Percentiles rank a stretch among this genome's conserved stretches.
Evolutionary conservation across 306 rosid species (phyloP).

Genomic region (Crotalaria pallida): DNA sequence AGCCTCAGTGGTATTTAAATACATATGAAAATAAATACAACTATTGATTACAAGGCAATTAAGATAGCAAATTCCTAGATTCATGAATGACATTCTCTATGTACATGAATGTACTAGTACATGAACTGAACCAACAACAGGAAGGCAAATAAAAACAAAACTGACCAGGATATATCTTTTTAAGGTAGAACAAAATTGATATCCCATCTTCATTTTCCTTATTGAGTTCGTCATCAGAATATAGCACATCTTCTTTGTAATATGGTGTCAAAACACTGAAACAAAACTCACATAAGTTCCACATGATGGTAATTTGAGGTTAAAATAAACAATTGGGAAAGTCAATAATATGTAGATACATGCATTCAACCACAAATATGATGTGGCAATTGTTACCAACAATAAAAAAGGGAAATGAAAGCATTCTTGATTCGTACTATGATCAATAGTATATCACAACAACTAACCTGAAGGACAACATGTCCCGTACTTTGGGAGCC

Average conservation of each 20-base stretch:
- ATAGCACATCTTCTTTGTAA: constrained; percentile 81
- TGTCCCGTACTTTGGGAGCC: constrained; percentile 86
- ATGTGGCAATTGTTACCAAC: not conserved
- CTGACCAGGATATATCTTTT: constrained; percentile 90
- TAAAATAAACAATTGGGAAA: not conserved
- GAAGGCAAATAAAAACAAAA: constrained; percentile 22
- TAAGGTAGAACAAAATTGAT: constrained; percentile 81
- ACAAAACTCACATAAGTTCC: constrained; percentile 24
- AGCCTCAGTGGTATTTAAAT: too few relatives aligned
- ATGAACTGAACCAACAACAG: too few relatives aligned
- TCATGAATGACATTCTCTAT: too few relatives aligned
- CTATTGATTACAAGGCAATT: too few relatives aligned
- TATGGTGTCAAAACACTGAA: constrained; percentile 95
- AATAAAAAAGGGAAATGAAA: not conserved
- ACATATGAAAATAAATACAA: too few relatives aligned
- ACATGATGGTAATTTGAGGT: constrained; percentile 8
- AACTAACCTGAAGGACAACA: constrained; percentile 92
- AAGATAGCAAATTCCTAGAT: too few relatives aligned
- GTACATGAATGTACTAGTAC: too few relatives aligned
- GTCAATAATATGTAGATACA: not conserved
- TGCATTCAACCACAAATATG: not conserved
- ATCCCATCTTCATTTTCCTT: constrained; percentile 93
- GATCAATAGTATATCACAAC: not conserved
- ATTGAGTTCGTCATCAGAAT: constrained; percentile 60
- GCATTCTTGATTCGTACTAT: not conserved